Conservation (phyloP, 1,284 basidiomycete genomes). For the Leccinum fallax region DNA sequence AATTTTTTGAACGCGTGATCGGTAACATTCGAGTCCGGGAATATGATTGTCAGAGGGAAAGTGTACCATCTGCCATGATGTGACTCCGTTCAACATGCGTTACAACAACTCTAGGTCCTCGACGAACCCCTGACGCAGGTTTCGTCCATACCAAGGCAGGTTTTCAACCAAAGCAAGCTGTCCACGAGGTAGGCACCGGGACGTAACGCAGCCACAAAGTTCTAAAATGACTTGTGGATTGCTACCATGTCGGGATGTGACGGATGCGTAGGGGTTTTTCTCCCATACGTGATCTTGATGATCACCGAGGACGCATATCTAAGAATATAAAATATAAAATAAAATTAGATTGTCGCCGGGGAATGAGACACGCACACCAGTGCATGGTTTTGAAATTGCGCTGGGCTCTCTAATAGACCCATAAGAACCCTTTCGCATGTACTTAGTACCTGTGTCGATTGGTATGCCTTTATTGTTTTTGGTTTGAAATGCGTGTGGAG, state of each 20-base stretch:
- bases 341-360: no score
- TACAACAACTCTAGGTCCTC: not conserved
- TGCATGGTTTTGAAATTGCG: not conserved
- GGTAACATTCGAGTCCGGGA: not conserved
- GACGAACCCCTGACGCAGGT: not conserved
- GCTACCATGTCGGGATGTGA: not conserved
- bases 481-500: not conserved
- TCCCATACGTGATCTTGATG: not conserved
- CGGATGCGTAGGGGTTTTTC: not conserved
- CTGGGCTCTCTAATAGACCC: not conserved
- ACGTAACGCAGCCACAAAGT: not conserved
- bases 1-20: no score
- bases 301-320: not conserved
- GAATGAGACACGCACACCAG: not conserved
- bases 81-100: not conserved
- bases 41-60: not conserved
- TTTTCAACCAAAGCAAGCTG: not conserved
- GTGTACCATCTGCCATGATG: not conserved
- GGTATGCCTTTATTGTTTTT: not conserved
- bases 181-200: not conserved
- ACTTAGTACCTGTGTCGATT: not conserved
- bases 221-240: not conserved
- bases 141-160: not conserved
- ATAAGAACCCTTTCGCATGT: not conserved
- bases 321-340: not conserved